Evolutionary conservation across 1,284 basidiomycete species (phyloP).

Genomic region (Flammula alnicola): DNA sequence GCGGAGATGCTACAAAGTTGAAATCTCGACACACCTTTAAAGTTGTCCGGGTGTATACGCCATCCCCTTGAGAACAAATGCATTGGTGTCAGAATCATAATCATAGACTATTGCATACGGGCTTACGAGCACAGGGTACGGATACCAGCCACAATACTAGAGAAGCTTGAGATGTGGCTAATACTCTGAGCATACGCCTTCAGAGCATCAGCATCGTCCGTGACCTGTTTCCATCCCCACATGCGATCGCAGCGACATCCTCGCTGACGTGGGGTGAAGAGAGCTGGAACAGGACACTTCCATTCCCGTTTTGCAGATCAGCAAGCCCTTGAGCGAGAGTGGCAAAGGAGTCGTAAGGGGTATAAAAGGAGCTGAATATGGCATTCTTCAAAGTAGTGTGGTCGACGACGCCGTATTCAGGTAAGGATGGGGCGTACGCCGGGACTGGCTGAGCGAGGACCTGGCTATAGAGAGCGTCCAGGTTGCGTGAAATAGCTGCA

Average conservation of each 20-base stretch:
- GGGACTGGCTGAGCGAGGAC: constrained; percentile 30
- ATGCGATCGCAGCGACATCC: constrained; percentile 13
- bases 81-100: too few relatives aligned
- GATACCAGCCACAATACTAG: too few relatives aligned
- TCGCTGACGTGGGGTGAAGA: constrained; percentile 25
- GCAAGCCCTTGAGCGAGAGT: constrained; percentile 41
- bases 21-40: not conserved
- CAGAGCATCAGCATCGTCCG: too few relatives aligned
- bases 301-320: constrained; percentile 41
- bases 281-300: constrained; percentile 30
- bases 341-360: constrained; percentile 36
- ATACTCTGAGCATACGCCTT: too few relatives aligned
- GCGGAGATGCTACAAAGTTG: constrained; percentile 3
- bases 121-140: too few relatives aligned
- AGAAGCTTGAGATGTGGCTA: too few relatives aligned
- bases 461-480: constrained; percentile 28
- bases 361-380: constrained; percentile 41
- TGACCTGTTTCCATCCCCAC: too few relatives aligned
- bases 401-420: constrained; percentile 33
- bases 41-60: too few relatives aligned
- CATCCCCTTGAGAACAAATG: too few relatives aligned
- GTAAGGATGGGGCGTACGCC: not conserved
- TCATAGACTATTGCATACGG: too few relatives aligned
- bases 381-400: constrained; percentile 29
- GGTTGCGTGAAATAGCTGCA: constrained; percentile 31